Evolutionary conservation across 768 basidiomycete genomes (phyloP).

Genomic region (Paxillus involutus): DNA sequence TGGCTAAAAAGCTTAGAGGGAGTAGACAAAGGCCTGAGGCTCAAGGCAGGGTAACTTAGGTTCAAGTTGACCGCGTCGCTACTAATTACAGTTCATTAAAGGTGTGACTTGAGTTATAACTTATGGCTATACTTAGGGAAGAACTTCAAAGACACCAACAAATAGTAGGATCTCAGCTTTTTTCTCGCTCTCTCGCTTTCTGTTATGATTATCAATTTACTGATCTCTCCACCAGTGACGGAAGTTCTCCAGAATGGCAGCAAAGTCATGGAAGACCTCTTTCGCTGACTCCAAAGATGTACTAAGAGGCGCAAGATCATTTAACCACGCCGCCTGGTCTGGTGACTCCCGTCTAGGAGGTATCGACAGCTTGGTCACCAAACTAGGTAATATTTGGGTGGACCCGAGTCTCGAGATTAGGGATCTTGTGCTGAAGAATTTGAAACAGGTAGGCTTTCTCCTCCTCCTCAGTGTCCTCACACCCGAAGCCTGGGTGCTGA

Average conservation of each 20-base stretch:
- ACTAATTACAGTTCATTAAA: too few species aligned
- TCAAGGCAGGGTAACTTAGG: too few species aligned
- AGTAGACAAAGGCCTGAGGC: too few species aligned
- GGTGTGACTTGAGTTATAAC: too few species aligned
- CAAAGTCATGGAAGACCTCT: constrained; percentile 66
- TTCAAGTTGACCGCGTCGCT: too few species aligned
- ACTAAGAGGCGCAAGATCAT: constrained; percentile 70
- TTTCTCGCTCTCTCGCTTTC: not conserved
- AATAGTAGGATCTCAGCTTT: not conserved
- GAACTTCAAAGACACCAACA: too few species aligned
- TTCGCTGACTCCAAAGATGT: constrained; percentile 85
- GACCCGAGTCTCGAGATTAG: constrained; percentile 68
- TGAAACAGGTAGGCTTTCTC: constrained; percentile 58
- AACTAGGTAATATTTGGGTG: constrained; percentile 45
- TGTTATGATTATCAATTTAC: not conserved
- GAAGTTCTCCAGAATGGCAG: constrained; percentile 65
- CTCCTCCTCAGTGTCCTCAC: too few species aligned
- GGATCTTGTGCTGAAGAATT: constrained; percentile 72
- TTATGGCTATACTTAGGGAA: too few species aligned
- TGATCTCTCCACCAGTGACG: constrained; percentile 39
- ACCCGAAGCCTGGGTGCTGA: not conserved
- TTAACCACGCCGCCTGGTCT: constrained; percentile 67
- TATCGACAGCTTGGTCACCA: too few species aligned
- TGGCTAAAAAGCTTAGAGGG: too few species aligned
- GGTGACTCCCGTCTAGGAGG: too few species aligned